A percentile compares a stretch with the other conserved stretches of the same genome.
Evolutionary conservation across 805 yeast genomes (phyloP).

Genomic region (Saccharomycopsis olivae): DNA sequence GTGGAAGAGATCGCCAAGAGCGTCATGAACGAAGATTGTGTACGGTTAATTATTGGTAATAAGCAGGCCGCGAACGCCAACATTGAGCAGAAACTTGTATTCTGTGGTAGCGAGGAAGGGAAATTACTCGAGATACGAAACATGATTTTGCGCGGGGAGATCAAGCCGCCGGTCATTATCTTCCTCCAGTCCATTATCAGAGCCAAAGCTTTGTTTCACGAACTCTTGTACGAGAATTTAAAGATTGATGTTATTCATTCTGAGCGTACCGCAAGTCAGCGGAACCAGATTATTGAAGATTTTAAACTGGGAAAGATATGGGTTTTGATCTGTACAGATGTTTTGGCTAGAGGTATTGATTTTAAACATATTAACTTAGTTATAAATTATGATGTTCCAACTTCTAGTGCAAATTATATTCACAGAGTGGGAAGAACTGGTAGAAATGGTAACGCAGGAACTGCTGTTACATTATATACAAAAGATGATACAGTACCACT

Average conservation of each 20-base stretch:
- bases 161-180: slow-evolving; percentile 86
- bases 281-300: slow-evolving; percentile 73
- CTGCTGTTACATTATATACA: slow-evolving; percentile 86
- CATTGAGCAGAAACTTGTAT: slow-evolving; percentile 74
- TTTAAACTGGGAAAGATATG: slow-evolving; percentile 88
- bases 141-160: slow-evolving; percentile 71
- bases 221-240: slow-evolving; percentile 78
- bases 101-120: slow-evolving; percentile 93
- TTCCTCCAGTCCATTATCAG: slow-evolving; percentile 86
- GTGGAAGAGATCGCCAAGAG: slow-evolving; percentile 82
- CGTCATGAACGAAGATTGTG: slow-evolving; percentile 69
- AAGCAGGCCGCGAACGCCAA: slow-evolving; percentile 84
- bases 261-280: slow-evolving; percentile 80
- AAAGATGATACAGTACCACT: slow-evolving; percentile 73
- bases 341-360: slow-evolving; percentile 92
- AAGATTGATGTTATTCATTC: slow-evolving; percentile 96
- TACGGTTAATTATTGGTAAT: slow-evolving; percentile 82
- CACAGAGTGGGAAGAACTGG: slow-evolving; percentile 99
- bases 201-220: slow-evolving; percentile 93
- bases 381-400: slow-evolving; percentile 94
- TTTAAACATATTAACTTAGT: slow-evolving; percentile 92
- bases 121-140: slow-evolving; percentile 86
- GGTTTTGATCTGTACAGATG: slow-evolving; percentile 96
- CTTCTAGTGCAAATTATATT: slow-evolving; percentile 85
- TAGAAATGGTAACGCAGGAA: slow-evolving; percentile 81